phyloP scores from a whole-genome alignment of 139 green algal species.

The Chlorella sp. region DNA sequence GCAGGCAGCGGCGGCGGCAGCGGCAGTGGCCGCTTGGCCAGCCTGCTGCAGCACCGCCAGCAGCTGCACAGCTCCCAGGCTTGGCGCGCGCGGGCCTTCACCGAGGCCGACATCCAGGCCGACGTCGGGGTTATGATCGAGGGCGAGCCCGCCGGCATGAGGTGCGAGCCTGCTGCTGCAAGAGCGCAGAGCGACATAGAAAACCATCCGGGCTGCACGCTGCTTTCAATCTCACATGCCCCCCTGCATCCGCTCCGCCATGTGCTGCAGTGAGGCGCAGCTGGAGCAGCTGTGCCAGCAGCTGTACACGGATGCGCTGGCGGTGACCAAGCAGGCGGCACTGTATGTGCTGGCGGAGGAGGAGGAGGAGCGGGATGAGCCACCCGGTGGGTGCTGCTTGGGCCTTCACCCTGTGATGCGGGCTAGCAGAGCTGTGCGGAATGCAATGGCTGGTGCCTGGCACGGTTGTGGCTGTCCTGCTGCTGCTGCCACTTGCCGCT shows the following conservation, averaged over 20 bases:
- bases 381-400: conserved; percentile 44
- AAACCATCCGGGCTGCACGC: neutral
- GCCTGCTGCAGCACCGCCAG: neutral
- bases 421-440: too few relatives aligned
- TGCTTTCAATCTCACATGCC: neutral
- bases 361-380: conserved; percentile 43
- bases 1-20: neutral
- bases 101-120: conserved; percentile 20
- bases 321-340: conserved; percentile 39
- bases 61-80: neutral
- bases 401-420: too few relatives aligned
- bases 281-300: conserved; percentile 48
- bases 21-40: neutral
- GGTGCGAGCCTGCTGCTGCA: neutral
- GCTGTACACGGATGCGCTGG: conserved; percentile 47
- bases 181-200: too few relatives aligned
- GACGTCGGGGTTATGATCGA: conserved; percentile 67
- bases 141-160: conserved; percentile 41
- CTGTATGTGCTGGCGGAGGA: conserved; percentile 47
- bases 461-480: neutral
- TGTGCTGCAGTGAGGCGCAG: conserved; percentile 26
- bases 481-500: neutral
- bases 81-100: conserved; percentile 16
- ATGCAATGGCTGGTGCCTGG: neutral
- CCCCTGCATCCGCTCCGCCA: neutral